A percentile compares a stretch with the other conserved stretches of the same genome.
phyloP scores from a whole-genome alignment of 2,329 filamentous ascomycete genomes.

The Verticillium alfalfae region DNA sequence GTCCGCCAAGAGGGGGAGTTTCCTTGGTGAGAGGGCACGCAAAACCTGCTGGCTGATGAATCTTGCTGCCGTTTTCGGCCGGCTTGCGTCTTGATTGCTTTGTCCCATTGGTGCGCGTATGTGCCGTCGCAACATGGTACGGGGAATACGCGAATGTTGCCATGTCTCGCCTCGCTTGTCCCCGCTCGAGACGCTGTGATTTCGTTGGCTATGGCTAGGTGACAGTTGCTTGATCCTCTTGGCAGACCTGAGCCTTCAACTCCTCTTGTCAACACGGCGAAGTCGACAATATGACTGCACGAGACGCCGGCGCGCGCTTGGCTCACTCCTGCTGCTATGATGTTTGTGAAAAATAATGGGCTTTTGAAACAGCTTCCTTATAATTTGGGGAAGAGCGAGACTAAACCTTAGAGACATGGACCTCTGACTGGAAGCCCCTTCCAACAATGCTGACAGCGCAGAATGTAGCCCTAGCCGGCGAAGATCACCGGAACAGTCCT shows the following conservation, averaged over 20 bases:
- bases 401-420: not conserved
- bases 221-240: too few relatives aligned
- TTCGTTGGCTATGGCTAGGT: not conserved
- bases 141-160: not conserved
- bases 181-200: not conserved
- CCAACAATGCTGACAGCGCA: not conserved
- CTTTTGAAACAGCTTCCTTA: too few relatives aligned
- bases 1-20: not conserved
- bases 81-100: not conserved
- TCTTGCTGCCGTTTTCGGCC: not conserved
- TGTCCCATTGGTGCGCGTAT: not conserved
- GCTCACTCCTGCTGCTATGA: too few relatives aligned
- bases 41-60: not conserved
- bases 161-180: not conserved
- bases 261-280: too few relatives aligned
- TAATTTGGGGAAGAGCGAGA: not conserved
- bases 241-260: too few relatives aligned
- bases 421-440: not conserved
- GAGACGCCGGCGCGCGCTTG: too few relatives aligned
- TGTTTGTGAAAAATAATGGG: too few relatives aligned
- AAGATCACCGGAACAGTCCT: not conserved
- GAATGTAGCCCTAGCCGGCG: not conserved
- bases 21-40: not conserved
- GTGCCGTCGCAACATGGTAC: not conserved
- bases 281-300: too few relatives aligned